A percentile compares a stretch with the other conserved stretches of the same genome.
Conservation (phyloP, 305 asterid species). For the Fraxinus latifolia region DNA sequence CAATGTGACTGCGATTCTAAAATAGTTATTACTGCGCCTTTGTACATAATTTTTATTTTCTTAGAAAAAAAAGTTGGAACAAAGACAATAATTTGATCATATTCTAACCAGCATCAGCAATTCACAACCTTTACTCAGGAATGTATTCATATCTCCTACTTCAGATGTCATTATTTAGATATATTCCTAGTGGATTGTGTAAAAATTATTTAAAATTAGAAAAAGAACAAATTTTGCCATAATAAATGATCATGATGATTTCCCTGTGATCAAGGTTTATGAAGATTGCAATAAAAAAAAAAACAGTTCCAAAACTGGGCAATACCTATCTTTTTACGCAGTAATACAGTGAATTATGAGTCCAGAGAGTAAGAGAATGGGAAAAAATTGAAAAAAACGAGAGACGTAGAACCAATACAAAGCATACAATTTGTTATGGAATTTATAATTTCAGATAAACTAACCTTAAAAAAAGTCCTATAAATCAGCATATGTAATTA, state of each 20-base stretch:
- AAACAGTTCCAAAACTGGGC: not conserved
- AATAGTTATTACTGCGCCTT: not conserved
- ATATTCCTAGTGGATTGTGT: not conserved
- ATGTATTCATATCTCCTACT: not conserved
- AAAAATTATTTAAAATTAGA: not conserved
- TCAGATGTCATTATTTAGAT: not conserved
- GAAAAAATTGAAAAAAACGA: not conserved
- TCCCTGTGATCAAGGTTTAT: not conserved
- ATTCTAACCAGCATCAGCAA: conserved; percentile 6
- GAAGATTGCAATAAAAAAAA: not conserved
- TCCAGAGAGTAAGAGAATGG: not conserved
- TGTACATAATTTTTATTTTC: not conserved
- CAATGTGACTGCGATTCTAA: not conserved
- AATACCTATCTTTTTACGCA: not conserved
- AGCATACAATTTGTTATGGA: not conserved
- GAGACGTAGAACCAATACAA: not conserved
- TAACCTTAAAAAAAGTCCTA: not conserved
- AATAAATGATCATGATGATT: not conserved
- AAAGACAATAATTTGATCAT: not conserved
- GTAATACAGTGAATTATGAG: not conserved
- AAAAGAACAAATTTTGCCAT: not conserved
- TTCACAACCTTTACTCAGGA: not conserved
- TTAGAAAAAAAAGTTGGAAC: not conserved
- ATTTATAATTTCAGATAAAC: conserved; percentile 10
- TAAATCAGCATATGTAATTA: not conserved